Evolutionary conservation across 1,284 basidiomycete species (phyloP).

Genomic region (Heterobasidion occidentale): DNA sequence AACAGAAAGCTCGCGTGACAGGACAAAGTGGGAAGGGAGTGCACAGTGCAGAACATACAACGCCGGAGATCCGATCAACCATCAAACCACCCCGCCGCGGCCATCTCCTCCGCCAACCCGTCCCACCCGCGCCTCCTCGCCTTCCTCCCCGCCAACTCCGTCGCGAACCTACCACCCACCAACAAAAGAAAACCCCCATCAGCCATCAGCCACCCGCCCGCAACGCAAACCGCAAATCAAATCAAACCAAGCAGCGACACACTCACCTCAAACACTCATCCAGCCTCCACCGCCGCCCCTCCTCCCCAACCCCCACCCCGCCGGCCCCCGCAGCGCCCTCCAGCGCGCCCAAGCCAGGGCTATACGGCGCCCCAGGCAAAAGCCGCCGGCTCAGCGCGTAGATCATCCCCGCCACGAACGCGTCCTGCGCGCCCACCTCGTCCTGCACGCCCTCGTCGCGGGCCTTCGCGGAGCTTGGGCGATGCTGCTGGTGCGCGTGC

Average conservation of each 20-base stretch:
- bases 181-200: too few species aligned
- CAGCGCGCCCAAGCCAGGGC: slow-evolving; percentile 41
- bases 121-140: slow-evolving; percentile 51
- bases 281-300: slow-evolving; percentile 51
- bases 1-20: too few species aligned
- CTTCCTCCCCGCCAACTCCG: slow-evolving; percentile 67
- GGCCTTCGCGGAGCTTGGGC: slow-evolving; percentile 20
- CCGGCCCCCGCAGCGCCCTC: slow-evolving; percentile 23
- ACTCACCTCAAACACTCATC: slow-evolving; percentile 68
- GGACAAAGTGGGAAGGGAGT: too few species aligned
- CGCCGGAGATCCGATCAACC: background rate
- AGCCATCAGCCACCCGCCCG: too few species aligned
- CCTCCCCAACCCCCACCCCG: slow-evolving; percentile 5
- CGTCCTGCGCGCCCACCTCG: slow-evolving; percentile 69
- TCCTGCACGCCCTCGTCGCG: slow-evolving; percentile 33
- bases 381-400: slow-evolving; percentile 61
- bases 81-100: slow-evolving; percentile 57
- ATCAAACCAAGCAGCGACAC: background rate
- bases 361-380: slow-evolving; percentile 63
- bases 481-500: background rate
- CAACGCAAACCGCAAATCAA: background rate
- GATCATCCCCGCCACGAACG: slow-evolving; percentile 77
- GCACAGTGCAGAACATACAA: too few species aligned
- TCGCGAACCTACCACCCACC: slow-evolving; percentile 50
- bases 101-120: slow-evolving; percentile 67